These are phyloP conservation scores for Sporothrix pallida DNA, from an alignment of 2,329 filamentous ascomycete species.

Conservation along the genomic window DNA sequence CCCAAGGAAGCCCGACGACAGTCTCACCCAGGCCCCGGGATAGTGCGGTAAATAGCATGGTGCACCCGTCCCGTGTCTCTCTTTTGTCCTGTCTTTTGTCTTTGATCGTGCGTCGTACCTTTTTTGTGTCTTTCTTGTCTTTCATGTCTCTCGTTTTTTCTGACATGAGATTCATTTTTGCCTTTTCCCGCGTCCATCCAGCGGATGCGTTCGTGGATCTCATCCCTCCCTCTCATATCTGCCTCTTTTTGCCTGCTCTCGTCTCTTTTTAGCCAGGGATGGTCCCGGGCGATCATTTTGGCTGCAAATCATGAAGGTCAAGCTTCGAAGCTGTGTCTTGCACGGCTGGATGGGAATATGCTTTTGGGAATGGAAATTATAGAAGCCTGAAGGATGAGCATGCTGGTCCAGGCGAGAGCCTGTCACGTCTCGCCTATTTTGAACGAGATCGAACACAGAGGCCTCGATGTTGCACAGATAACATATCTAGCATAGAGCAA, in stretches of 20 bases:
- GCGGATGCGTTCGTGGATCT: slow-evolving; percentile 15
- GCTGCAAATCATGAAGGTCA: background rate
- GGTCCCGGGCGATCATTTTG: slow-evolving; percentile 15
- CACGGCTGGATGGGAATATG: too few species aligned
- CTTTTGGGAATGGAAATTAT: background rate
- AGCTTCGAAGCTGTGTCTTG: too few species aligned
- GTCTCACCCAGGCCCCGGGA: slow-evolving; percentile 12
- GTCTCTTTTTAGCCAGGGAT: slow-evolving; percentile 15
- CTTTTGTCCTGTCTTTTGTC: background rate
- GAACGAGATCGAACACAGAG: background rate
- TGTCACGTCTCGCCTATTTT: background rate
- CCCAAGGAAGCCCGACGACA: background rate
- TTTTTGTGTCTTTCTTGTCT: too few species aligned
- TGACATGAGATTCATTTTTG: background rate
- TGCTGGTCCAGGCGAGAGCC: background rate
- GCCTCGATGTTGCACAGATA: background rate
- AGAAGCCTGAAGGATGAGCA: background rate
- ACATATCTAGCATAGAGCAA: background rate
- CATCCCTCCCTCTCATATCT: background rate
- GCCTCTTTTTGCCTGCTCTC: background rate
- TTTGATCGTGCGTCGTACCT: background rate
- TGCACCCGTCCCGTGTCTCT: slow-evolving; percentile 21
- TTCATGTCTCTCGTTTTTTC: background rate
- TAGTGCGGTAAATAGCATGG: slow-evolving; percentile 18
- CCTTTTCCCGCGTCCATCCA: background rate